Conservation (phyloP, 768 basidiomycete genomes). For the Pulveroboletus sp. region DNA sequence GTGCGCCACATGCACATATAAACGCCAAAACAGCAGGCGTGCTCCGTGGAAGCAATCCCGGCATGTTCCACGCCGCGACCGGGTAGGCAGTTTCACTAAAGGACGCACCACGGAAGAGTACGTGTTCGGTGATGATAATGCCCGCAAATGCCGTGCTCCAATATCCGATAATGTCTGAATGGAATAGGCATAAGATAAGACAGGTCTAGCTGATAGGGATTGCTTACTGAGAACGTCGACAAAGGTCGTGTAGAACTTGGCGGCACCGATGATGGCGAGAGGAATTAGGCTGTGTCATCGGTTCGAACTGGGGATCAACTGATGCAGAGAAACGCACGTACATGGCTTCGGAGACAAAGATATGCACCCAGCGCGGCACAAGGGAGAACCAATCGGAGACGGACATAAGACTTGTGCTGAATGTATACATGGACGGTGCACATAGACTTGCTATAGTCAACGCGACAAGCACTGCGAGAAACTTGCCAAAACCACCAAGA, state of each 20-base stretch:
- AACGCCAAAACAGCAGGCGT: constrained; percentile 45
- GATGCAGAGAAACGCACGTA: constrained; percentile 20
- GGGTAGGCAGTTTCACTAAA: constrained; percentile 37
- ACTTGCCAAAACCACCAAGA: constrained; percentile 43
- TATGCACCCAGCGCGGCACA: constrained; percentile 47
- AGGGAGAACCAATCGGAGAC: constrained; percentile 30
- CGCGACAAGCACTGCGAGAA: constrained; percentile 49
- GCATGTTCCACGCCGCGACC: constrained; percentile 34
- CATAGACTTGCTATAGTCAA: constrained; percentile 53
- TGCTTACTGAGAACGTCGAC: constrained; percentile 38
- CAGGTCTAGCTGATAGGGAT: neutral
- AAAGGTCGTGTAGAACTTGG: constrained; percentile 43
- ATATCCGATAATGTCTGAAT: constrained; percentile 43
- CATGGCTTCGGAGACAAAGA: constrained; percentile 45
- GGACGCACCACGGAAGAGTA: constrained; percentile 38
- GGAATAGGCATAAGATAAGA: constrained; percentile 16
- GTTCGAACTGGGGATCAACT: neutral
- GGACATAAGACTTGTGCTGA: constrained; percentile 45
- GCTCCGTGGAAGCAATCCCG: constrained; percentile 39
- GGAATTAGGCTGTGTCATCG: constrained; percentile 38
- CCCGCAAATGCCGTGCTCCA: constrained; percentile 38
- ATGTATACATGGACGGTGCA: constrained; percentile 59
- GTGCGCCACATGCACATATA: no score
- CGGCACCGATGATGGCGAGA: constrained; percentile 45
- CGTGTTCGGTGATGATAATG: constrained; percentile 42